Evolutionary conservation across 352 stramenopile genomes (phyloP), one percentile per base, ranked within the genome.

Genomic region (Hyphochytrium catenoides): DNA sequence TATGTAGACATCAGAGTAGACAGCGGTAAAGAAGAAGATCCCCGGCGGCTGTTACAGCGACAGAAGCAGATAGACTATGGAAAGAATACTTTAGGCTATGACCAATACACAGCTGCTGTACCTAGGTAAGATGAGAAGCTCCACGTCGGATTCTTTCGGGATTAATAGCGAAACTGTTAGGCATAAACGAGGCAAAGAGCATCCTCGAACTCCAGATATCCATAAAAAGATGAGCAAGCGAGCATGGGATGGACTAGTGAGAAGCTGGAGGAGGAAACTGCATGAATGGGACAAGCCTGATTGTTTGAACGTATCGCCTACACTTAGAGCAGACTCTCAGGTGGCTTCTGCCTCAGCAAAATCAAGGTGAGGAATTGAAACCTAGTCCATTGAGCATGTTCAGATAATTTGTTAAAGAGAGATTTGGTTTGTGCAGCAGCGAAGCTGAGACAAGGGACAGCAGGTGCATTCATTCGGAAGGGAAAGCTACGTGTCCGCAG

Each of bases 61-160:
- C 72, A 90, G 47, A 90, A 90, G 56, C 74, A 90, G 46, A 82
- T 88, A 38, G 73, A 88, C 46, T 87, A 75, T 36, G 74, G 74
- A 26, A 90, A 87, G 50, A 90, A 90, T 52, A 88, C 74, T 27
- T 55, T 82, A 31, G 74, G 74, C n/a, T 88, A 90, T 44, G 69
- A 88, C 31, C 60, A 44, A 6, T 87, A 86, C 46, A 74, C 64
- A 31, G 41, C 55, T 5, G 34, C 47, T 21, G 62, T 87, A 22
- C 65, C 69, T 2, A 52, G 53, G 60, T 68, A 37, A 20, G 47
- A 36, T 4, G 9, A 26, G 1, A 3, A 29, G 14, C 31, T 31
- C 20, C 16, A 12, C 15, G 15, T 16, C 14, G 12, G 31, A 36
- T 19, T 39, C 15, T 33, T 16, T 15, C 16, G 35, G 7, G 9